Evolutionary conservation across 345 rosid species (phyloP), one percentile per base, ranked within the genome.

Genomic region (Brassica juncea): DNA sequence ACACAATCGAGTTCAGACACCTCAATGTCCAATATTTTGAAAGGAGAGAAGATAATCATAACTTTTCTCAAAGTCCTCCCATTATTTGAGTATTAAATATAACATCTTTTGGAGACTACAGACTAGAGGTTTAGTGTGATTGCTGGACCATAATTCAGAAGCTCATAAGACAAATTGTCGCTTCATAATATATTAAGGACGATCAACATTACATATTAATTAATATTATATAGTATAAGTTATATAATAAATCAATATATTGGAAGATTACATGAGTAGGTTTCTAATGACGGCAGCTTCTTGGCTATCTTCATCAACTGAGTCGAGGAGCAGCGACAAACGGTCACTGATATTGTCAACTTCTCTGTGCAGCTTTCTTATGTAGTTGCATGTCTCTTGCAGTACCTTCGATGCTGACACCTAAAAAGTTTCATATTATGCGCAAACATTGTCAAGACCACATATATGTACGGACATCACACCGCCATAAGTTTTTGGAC

Each of bases 231-330:
- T 28, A 55, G 30, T 39, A 32, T 2, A 58, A 27, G 55, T 68
- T 15, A 23, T 57, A 64, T 37, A 64, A 37, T 71, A 19, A 66
- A 72, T 57, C 49, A 35, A 39, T 71, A 73, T 42, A 58, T 31
- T 28, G 28, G 73, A 59, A 68, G 57, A 81, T 85, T 84, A 83
- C 90, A 86, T 87, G 57, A 91, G 86, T 81, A 91, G 85, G 78
- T 90, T 90, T 85, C 98, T 88, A 80, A 93, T 87, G n/a, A 93
- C 87, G 68, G 88, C 88, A 10, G 97, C 95, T 71, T 93, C 92
- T 37, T 85, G 89, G 70, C 88, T 86, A 70, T 87, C 83, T 39
- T 83, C 59, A 71, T 91, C 95, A 19, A 81, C 80, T 4, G 95
- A 88, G 63, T 89, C 91, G 79, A 93, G 82, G 30, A 93, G 91